Conservation (phyloP, 768 basidiomycete genomes). For the Russula compacta region DNA sequence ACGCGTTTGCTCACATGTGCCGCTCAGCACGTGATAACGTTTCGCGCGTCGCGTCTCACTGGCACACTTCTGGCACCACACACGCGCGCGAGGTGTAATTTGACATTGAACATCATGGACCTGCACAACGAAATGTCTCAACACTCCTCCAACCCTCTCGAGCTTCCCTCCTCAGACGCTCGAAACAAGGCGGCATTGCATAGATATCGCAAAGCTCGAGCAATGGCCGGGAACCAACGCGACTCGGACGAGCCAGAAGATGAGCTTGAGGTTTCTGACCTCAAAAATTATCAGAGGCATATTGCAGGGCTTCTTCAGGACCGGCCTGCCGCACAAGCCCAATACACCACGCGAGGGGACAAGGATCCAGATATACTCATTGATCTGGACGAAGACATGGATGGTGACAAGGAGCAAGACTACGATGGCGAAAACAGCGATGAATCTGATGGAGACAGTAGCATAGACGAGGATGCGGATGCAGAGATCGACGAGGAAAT, state of each 20-base stretch:
- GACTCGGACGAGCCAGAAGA: conserved; percentile 46
- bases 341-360: conserved; percentile 2
- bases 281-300: conserved; percentile 43
- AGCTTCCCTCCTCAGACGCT: conserved; percentile 52
- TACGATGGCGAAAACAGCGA: conserved; percentile 22
- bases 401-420: conserved; percentile 38
- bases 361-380: conserved; percentile 25
- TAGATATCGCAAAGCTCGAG: conserved; percentile 30
- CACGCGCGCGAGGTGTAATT: not conserved
- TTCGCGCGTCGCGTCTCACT: not conserved
- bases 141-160: conserved; percentile 69
- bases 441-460: conserved; percentile 25
- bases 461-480: conserved; percentile 27
- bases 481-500: conserved; percentile 51
- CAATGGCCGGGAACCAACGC: conserved; percentile 24
- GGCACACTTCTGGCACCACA: not conserved
- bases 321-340: conserved; percentile 6
- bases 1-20: not conserved
- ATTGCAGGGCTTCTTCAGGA: conserved; percentile 36
- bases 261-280: conserved; percentile 31
- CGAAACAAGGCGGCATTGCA: conserved; percentile 40
- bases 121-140: conserved; percentile 42
- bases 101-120: conserved; percentile 26
- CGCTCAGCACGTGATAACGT: conserved; percentile 4
- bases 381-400: conserved; percentile 44